A percentile compares a stretch with the other conserved stretches of the same genome.
Evolutionary conservation across 2,329 filamentous ascomycete genomes (phyloP).

Genomic region (Aspergillus ochraceus): DNA sequence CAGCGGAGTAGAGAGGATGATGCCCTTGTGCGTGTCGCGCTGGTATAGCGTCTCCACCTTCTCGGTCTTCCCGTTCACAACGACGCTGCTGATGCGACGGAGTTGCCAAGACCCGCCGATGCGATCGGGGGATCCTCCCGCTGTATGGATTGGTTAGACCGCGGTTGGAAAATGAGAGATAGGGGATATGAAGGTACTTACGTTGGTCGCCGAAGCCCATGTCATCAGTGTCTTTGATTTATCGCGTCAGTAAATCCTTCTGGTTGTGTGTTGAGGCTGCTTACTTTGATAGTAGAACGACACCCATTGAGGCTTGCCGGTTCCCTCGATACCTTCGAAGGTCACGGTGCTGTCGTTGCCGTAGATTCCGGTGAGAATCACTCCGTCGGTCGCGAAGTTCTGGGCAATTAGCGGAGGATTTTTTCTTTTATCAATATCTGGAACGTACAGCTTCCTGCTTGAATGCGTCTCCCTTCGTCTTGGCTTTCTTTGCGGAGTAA

Average conservation of each 20-base stretch:
- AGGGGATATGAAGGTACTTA: slow-evolving; percentile 6
- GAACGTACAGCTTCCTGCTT: slow-evolving; percentile 52
- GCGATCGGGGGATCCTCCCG: slow-evolving; percentile 58
- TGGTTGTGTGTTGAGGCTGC: neutral
- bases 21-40: slow-evolving; percentile 60
- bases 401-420: neutral
- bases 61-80: slow-evolving; percentile 56
- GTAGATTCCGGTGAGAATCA: slow-evolving; percentile 54
- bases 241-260: neutral
- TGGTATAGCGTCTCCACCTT: slow-evolving; percentile 54
- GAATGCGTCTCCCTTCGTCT: slow-evolving; percentile 49
- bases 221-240: slow-evolving; percentile 20
- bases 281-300: slow-evolving; percentile 58
- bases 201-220: slow-evolving; percentile 28
- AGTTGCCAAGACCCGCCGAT: slow-evolving; percentile 62
- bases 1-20: slow-evolving; percentile 59
- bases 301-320: slow-evolving; percentile 56
- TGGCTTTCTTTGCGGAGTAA: slow-evolving; percentile 50
- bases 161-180: neutral
- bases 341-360: slow-evolving; percentile 57
- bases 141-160: slow-evolving; percentile 8
- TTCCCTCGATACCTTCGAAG: slow-evolving; percentile 51
- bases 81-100: slow-evolving; percentile 59
- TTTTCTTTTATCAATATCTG: no score
- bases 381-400: slow-evolving; percentile 50